Base-by-base conservation (phyloP, 352 stramenopile species). In the Pythium rishiriense region DNA sequence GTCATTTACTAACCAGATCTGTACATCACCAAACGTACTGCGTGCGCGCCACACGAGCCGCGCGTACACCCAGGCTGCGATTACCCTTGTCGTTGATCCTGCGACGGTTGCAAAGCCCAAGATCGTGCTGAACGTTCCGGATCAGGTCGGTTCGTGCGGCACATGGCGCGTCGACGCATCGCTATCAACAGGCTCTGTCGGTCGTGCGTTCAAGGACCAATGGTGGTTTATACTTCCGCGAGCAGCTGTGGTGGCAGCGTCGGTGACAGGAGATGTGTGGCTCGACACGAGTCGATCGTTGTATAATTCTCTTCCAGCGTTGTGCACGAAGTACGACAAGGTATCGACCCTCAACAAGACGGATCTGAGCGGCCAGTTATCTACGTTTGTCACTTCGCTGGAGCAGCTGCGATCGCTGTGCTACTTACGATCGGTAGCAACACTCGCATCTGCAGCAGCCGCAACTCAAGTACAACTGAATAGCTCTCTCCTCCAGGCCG, bases 111-210 rank as follows among this genome's bases (percentile, higher is more conserved):
- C 82, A 12, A 64, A 66, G 17, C 82, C 82, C 0, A 79, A 48
- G 17, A 63, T 78, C 12, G 69, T 90, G 1, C 22, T 93, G 10
- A 77, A 72, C 24, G 58, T 64, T 10, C 82, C 84, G 0, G 79
- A 90, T 8, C 72, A 81, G n/a, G 73, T 79, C 17, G 78, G 82
- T 3, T 85, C 78, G 17, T 93, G 84, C 50, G 84, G 84, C 0
- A n/a, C 35, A 1, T 90, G 82, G 75, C 58, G 48, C 0, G 58
- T 69, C 2, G 84, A 93, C 26, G 81, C 75, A 3, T 78, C 75
- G 0, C 67, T 89, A 4, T 91, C 84, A 0, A 79, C 69, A 31
- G 84, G 84, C 15, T 68, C 68, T 26, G 79, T 75, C 0, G 81
- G 83, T 7, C 80, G 84, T 3, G 60, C 73, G 7, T 93, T 80